Evolutionary conservation across 129 eudicot species (phyloP).

Genomic region (Escallonia herrerae): DNA sequence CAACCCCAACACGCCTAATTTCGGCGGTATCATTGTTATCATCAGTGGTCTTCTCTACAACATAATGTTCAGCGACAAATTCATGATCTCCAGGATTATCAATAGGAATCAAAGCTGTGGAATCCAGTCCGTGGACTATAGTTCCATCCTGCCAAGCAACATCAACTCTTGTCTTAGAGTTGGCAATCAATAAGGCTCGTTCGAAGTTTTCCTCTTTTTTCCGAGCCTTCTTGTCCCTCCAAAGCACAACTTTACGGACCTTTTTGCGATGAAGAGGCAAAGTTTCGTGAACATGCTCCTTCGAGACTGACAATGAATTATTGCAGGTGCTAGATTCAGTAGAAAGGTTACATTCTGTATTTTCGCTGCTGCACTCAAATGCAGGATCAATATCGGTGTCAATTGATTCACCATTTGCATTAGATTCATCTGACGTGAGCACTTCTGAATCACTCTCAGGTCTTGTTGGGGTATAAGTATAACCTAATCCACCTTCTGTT

Average conservation of each 20-base stretch:
- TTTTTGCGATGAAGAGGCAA: slow-evolving; percentile 86
- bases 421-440: slow-evolving; percentile 29
- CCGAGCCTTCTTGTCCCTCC: slow-evolving; percentile 70
- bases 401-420: slow-evolving; percentile 31
- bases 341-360: slow-evolving; percentile 20
- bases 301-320: slow-evolving; percentile 49
- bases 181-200: slow-evolving; percentile 68
- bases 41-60: slow-evolving; percentile 77
- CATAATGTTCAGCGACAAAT: slow-evolving; percentile 92
- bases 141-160: slow-evolving; percentile 99
- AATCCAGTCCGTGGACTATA: slow-evolving; percentile 42
- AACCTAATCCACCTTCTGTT: slow-evolving; percentile 29
- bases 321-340: slow-evolving; percentile 36
- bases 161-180: slow-evolving; percentile 68
- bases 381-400: slow-evolving; percentile 27
- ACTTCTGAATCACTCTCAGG: slow-evolving; percentile 53
- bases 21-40: slow-evolving; percentile 47
- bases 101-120: slow-evolving; percentile 66
- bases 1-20: slow-evolving; percentile 81
- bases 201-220: slow-evolving; percentile 74
- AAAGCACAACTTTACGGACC: slow-evolving; percentile 69
- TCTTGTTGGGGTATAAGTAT: slow-evolving; percentile 8
- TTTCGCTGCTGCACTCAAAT: slow-evolving; percentile 17
- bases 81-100: slow-evolving; percentile 99
- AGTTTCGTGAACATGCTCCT: slow-evolving; percentile 49